phyloP scores from a whole-genome alignment of 306 rosid species.

The Casuarina equisetifolia region DNA sequence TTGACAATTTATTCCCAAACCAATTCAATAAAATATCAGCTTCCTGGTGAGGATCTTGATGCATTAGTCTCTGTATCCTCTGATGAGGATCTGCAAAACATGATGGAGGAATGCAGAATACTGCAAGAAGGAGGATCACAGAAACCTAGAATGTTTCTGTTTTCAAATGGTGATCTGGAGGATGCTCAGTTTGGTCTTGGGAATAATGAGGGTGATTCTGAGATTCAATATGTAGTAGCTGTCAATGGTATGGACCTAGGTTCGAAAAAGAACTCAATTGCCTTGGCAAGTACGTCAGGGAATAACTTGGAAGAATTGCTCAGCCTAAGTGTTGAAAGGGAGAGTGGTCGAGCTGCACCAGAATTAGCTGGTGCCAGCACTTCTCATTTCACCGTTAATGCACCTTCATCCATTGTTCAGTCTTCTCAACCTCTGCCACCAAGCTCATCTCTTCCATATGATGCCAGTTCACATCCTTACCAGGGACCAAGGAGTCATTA shows the following conservation, averaged over 20 bases:
- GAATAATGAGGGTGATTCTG: slow-evolving; percentile 68
- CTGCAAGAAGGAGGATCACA: slow-evolving; percentile 52
- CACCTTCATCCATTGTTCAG: slow-evolving; percentile 41
- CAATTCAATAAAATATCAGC: slow-evolving; percentile 75
- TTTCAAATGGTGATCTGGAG: slow-evolving; percentile 66
- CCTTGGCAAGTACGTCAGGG: slow-evolving; percentile 47
- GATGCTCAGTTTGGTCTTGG: slow-evolving; percentile 60
- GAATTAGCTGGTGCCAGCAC: slow-evolving; percentile 44
- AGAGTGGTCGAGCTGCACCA: slow-evolving; percentile 30
- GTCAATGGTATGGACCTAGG: slow-evolving; percentile 71
- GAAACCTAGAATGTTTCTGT: slow-evolving; percentile 75
- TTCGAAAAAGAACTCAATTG: slow-evolving; percentile 60
- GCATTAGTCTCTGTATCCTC: slow-evolving; percentile 82
- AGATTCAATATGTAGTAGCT: slow-evolving; percentile 76
- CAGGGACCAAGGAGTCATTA: slow-evolving; percentile 42
- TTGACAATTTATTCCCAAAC: slow-evolving; percentile 51
- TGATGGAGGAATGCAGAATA: slow-evolving; percentile 83
- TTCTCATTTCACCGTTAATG: slow-evolving; percentile 42
- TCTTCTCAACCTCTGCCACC: slow-evolving; percentile 48
- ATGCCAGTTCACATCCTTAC: slow-evolving; percentile 41
- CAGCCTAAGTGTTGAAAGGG: slow-evolving; percentile 53
- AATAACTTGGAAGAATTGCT: slow-evolving; percentile 64
- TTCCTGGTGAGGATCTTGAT: slow-evolving; percentile 95
- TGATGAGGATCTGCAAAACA: slow-evolving; percentile 85
- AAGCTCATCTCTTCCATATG: slow-evolving; percentile 50